These are phyloP conservation scores for Trichocomaceae sp. DNA, from an alignment of 2,329 filamentous ascomycete genomes.

Conservation along the genomic window DNA sequence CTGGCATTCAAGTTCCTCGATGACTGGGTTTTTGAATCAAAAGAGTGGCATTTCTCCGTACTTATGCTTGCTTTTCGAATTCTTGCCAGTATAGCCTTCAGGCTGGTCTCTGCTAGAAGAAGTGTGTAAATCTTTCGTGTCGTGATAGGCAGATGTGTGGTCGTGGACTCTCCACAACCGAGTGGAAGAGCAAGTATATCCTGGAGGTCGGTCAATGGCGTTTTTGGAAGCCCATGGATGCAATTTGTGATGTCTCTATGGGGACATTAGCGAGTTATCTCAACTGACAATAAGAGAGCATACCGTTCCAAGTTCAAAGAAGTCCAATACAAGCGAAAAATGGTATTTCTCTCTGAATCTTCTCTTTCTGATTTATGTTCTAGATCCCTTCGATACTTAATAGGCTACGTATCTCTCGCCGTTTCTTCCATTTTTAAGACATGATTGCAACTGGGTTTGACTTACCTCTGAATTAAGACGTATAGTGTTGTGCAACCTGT, in stretches of 20 bases:
- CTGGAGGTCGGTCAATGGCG: neutral
- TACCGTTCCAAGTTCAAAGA: neutral
- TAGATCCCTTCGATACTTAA: too few species aligned
- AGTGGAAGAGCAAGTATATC: neutral
- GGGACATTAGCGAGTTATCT: too few species aligned
- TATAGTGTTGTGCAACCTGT: neutral
- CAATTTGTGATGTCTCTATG: too few species aligned
- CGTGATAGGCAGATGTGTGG: neutral
- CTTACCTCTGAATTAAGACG: neutral
- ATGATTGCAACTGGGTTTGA: too few species aligned
- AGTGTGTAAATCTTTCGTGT: neutral
- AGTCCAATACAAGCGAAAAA: neutral
- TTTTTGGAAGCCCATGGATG: neutral
- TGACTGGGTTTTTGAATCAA: too few species aligned
- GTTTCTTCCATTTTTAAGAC: too few species aligned
- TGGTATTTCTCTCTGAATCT: conserved; percentile 1
- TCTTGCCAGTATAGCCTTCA: conserved; percentile 3
- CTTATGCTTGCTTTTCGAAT: too few species aligned
- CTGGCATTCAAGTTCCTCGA: too few species aligned
- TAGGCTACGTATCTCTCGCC: too few species aligned
- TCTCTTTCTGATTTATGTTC: too few species aligned
- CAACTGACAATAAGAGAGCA: too few species aligned
- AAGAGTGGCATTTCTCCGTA: too few species aligned
- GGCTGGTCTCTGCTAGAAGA: neutral
- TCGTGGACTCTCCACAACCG: neutral